Evolutionary conservation across 495 filamentous ascomycete genomes (phyloP).

Genomic region (Hypoxylon crocopeplum): DNA sequence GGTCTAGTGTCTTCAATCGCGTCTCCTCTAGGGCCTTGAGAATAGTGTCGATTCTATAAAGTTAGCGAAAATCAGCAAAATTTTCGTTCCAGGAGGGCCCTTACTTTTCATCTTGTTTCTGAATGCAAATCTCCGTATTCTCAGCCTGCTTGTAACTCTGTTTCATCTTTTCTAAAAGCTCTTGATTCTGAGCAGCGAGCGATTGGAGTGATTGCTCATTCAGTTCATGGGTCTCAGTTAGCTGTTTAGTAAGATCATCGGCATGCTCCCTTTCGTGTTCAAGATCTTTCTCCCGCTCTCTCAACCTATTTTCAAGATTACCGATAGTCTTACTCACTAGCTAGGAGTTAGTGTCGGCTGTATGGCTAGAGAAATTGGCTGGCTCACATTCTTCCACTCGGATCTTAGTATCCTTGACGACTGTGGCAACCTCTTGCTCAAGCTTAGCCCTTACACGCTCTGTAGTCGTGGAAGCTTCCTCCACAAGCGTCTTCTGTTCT

Average conservation of each 20-base stretch:
- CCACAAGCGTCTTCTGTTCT: conserved; percentile 24
- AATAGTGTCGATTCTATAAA: conserved; percentile 27
- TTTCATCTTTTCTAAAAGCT: conserved; percentile 42
- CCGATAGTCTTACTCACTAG: conserved; percentile 42
- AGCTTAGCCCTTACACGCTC: conserved; percentile 44
- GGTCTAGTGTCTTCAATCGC: conserved; percentile 8
- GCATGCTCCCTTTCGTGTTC: conserved; percentile 34
- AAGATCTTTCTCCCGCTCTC: conserved; percentile 42
- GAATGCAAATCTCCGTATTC: conserved; percentile 13
- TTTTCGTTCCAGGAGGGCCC: neutral
- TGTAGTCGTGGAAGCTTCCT: conserved; percentile 35
- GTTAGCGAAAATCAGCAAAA: conserved; percentile 21
- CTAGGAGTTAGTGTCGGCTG: neutral
- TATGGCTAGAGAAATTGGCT: neutral
- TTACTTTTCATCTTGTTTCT: conserved; percentile 33
- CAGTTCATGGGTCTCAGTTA: conserved; percentile 36
- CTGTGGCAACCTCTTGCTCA: conserved; percentile 39
- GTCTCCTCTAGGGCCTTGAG: conserved; percentile 15
- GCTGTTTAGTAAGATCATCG: conserved; percentile 33
- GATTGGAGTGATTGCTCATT: conserved; percentile 39
- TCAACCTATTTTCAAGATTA: conserved; percentile 29
- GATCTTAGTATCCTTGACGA: conserved; percentile 33
- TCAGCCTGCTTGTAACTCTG: conserved; percentile 12
- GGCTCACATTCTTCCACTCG: conserved; percentile 42
- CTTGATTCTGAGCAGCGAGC: conserved; percentile 37